Base-by-base conservation (phyloP, 495 filamentous ascomycete species). In the Acidiella bohemica region DNA sequence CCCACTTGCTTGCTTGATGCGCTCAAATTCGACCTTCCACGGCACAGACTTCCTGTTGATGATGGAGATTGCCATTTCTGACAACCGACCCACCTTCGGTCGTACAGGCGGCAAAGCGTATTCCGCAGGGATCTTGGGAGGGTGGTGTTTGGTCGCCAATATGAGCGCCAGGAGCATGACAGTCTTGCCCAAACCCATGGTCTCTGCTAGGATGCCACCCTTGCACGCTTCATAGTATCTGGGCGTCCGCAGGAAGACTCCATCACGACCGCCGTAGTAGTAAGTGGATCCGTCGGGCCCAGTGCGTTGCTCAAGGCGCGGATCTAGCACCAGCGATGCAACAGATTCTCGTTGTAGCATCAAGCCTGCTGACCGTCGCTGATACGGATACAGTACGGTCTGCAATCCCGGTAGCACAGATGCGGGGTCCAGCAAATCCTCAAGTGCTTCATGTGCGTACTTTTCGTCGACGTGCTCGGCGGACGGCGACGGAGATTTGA, bases 341-440 rank as follows among this genome's bases (percentile, higher is more conserved):
- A 77, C 68, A 8, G 68, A 58, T 57, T 96, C 88, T 33, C 80
- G 74, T 50, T 93, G 81, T 17, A 93, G 58, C 86, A 96, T 95
- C 23, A 76, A 54, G 6, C 84, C 84, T 9, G 81, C 84, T 0
- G 84, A 86, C 32, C 80, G 72, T 36, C 79, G 68, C 60, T 96
- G 88, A 53, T 92, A 90, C 0, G 70, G 64, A 56, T 87, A 83
- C 1, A 93, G 62, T 1, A 57, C 58, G 1, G 81, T 82, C 13
- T 64, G 77, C 10, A 96, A 64, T 0, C 80, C 80, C 3, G 60
- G 53, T 0, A 81, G 54, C 6, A 66, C 56, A 31, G 63, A 65
- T 5, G 58, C 57, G 5, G 56, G 52, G 41, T 61, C 57, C 4
- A 93, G 55, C 9, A 96, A 53, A 5, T 67, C 67, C 31, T 72